Evolutionary conservation across 495 filamentous ascomycete genomes (phyloP).

Genomic region (Aspergillus heteromorphus): DNA sequence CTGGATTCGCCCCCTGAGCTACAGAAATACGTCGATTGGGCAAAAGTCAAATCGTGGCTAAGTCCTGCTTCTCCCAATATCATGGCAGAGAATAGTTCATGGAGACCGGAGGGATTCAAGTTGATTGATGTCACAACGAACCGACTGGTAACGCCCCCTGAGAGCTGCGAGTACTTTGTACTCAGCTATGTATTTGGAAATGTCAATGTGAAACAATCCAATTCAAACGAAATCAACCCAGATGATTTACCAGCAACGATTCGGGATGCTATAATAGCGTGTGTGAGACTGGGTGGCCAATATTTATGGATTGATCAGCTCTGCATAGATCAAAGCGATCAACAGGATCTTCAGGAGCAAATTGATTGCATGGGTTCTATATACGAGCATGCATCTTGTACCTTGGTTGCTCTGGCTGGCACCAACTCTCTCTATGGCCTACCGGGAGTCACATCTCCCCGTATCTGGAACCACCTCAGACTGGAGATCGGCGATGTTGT

Average conservation of each 20-base stretch:
- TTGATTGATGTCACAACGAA: too few relatives aligned
- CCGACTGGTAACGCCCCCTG: too few relatives aligned
- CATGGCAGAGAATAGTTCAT: too few relatives aligned
- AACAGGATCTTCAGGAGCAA: neutral
- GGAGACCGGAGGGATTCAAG: too few relatives aligned
- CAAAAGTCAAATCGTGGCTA: too few relatives aligned
- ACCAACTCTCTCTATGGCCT: neutral
- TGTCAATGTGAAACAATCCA: neutral
- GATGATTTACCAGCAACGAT: conserved; percentile 17
- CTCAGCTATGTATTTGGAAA: neutral
- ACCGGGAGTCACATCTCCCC: neutral
- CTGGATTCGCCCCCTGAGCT: too few relatives aligned
- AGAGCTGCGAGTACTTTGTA: too few relatives aligned
- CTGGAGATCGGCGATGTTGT: neutral
- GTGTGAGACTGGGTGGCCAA: conserved; percentile 9
- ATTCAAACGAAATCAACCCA: neutral
- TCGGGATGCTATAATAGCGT: conserved; percentile 18
- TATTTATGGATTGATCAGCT: conserved; percentile 27
- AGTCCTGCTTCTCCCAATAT: too few relatives aligned
- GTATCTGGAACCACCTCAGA: neutral
- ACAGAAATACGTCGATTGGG: too few relatives aligned
- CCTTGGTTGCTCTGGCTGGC: neutral
- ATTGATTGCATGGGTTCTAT: conserved; percentile 7
- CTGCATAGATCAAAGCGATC: conserved; percentile 16
- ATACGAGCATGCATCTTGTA: neutral